Evolutionary conservation across 2,329 filamentous ascomycete species (phyloP).

Genomic region (Capronia coronata): DNA sequence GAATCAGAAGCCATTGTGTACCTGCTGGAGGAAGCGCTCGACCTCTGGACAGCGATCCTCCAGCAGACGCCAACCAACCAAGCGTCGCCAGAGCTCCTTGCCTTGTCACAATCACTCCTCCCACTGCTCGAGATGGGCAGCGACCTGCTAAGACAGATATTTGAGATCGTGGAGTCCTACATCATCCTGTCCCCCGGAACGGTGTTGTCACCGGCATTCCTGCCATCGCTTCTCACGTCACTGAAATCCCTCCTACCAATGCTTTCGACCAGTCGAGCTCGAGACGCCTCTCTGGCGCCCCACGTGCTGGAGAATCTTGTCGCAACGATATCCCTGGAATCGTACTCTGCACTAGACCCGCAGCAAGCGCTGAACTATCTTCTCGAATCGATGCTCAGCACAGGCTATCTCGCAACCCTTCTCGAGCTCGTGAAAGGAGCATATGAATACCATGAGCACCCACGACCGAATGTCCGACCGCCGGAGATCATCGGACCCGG

Average conservation of each 20-base stretch:
- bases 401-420: conserved; percentile 34
- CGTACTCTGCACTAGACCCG: conserved; percentile 30
- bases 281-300: conserved; percentile 36
- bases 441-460: conserved; percentile 69
- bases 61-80: conserved; percentile 57
- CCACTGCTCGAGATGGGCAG: conserved; percentile 61
- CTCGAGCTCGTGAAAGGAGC: conserved; percentile 61
- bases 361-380: conserved; percentile 41
- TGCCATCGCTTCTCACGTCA: conserved; percentile 37
- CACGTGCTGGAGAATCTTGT: conserved; percentile 37
- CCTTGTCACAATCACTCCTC: conserved; percentile 57
- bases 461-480: conserved; percentile 67
- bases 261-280: conserved; percentile 22
- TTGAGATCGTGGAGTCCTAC: conserved; percentile 64
- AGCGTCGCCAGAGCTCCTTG: conserved; percentile 54
- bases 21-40: conserved; percentile 83
- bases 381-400: conserved; percentile 47
- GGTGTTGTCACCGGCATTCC: conserved; percentile 38
- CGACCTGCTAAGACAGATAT: conserved; percentile 55
- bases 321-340: conserved; percentile 25
- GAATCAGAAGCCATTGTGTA: conserved; percentile 69
- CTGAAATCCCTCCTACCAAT: conserved; percentile 25
- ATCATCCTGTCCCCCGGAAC: conserved; percentile 55
- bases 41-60: conserved; percentile 76
- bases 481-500: conserved; percentile 66